Evolutionary conservation across 345 rosid genomes (phyloP).

Genomic region (Boechera stricta): DNA sequence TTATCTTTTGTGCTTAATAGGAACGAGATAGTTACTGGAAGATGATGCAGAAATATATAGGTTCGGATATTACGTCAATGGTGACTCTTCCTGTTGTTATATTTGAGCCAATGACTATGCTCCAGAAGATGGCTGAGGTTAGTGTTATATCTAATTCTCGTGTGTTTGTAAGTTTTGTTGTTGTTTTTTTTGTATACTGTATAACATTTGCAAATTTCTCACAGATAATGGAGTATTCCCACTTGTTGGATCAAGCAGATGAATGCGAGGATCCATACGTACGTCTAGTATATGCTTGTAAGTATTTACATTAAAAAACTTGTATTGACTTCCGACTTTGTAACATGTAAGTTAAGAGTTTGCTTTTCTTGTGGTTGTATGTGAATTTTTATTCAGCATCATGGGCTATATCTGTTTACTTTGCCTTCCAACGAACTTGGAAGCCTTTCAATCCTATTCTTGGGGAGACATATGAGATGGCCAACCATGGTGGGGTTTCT

Average conservation of each 20-base stretch:
- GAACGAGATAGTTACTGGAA: conserved; percentile 93
- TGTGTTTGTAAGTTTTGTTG: conserved; percentile 9
- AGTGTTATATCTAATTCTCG: conserved; percentile 24
- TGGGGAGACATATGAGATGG: conserved; percentile 91
- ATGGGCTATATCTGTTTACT: conserved; percentile 89
- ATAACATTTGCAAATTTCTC: conserved; percentile 22
- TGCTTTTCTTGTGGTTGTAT: not conserved
- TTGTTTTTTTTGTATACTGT: not conserved
- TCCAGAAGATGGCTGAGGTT: conserved; percentile 97
- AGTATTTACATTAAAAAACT: conserved; percentile 34
- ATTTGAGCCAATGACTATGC: conserved; percentile 96
- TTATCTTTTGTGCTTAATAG: conserved; percentile 43
- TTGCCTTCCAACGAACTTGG: conserved; percentile 86
- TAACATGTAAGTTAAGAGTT: not conserved
- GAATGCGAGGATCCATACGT: conserved; percentile 89
- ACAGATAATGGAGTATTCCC: conserved; percentile 90
- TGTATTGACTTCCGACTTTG: conserved; percentile 13
- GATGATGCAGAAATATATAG: conserved; percentile 92
- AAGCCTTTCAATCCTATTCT: conserved; percentile 98
- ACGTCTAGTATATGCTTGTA: conserved; percentile 87
- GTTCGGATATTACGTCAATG: conserved; percentile 90
- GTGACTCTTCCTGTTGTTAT: conserved; percentile 93
- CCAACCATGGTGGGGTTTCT: conserved; percentile 73
- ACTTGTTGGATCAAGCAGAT: conserved; percentile 84
- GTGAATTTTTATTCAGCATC: conserved; percentile 59